Conservation (phyloP, 805 yeast genomes). For the Lachancea lanzarotensis region DNA sequence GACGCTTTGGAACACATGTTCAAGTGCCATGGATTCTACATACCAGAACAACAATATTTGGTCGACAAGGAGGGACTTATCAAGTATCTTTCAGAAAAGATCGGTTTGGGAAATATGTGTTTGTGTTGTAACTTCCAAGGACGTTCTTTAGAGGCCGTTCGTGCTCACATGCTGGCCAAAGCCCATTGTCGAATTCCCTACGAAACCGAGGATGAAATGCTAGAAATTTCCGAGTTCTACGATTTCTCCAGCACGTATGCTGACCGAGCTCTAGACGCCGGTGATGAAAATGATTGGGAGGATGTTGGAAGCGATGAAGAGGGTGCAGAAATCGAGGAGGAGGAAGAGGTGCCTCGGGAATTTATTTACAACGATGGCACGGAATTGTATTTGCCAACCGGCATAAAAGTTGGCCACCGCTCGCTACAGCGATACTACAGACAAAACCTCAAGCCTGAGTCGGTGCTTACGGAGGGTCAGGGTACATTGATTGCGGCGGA, state of each 20-base stretch:
- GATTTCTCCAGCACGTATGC: conserved; percentile 75
- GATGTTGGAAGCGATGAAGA: conserved; percentile 28
- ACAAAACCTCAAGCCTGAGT: conserved; percentile 60
- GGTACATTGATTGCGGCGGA: conserved; percentile 86
- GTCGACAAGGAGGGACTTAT: conserved; percentile 68
- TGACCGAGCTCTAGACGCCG: conserved; percentile 23
- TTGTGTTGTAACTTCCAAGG: conserved; percentile 83
- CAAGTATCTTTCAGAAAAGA: conserved; percentile 76
- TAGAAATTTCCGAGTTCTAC: conserved; percentile 86
- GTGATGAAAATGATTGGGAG: conserved; percentile 18
- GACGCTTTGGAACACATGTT: conserved; percentile 68
- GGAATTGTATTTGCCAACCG: conserved; percentile 76
- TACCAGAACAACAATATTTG: conserved; percentile 78
- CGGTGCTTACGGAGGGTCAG: conserved; percentile 61
- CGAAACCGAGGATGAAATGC: conserved; percentile 73
- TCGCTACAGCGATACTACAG: conserved; percentile 71
- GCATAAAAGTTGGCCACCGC: conserved; percentile 81
- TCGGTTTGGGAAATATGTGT: conserved; percentile 88
- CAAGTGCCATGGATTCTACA: conserved; percentile 70
- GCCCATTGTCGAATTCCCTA: conserved; percentile 87
- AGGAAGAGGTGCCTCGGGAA: conserved; percentile 34
- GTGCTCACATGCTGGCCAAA: conserved; percentile 86
- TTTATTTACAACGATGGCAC: conserved; percentile 53
- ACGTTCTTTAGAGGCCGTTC: conserved; percentile 71
- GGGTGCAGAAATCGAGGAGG: conserved; percentile 33